Evolutionary conservation across 306 rosid species (phyloP).

Genomic region (Spatholobus suberectus): DNA sequence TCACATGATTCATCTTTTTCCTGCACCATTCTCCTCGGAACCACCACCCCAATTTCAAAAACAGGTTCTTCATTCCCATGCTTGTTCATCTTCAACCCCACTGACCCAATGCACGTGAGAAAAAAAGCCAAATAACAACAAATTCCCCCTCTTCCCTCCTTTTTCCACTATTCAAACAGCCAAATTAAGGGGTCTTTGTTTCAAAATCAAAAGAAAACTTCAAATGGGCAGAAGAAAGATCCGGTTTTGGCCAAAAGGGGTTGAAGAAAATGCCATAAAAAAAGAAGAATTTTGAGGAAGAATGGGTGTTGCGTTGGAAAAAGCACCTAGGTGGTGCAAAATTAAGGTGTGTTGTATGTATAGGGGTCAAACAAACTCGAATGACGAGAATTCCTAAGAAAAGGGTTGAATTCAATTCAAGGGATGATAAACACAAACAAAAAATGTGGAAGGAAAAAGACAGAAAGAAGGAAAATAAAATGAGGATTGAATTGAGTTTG

Average conservation of each 20-base stretch:
- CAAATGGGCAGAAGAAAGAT: conserved; percentile 27
- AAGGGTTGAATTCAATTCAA: not conserved
- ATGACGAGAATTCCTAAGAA: conserved; percentile 33
- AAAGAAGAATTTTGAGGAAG: not conserved
- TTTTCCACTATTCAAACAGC: not conserved
- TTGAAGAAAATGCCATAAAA: conserved; percentile 13
- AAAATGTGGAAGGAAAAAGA: not conserved
- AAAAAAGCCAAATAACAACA: conserved; percentile 14
- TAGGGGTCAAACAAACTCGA: not conserved
- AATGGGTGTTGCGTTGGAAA: not conserved
- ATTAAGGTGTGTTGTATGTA: not conserved
- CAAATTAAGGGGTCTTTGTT: not conserved
- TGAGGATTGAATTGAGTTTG: conserved; percentile 38
- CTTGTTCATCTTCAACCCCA: conserved; percentile 56
- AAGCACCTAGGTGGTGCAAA: not conserved
- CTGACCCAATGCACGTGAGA: conserved; percentile 26
- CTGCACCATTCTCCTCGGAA: conserved; percentile 62
- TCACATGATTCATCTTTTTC: conserved; percentile 54
- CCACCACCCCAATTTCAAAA: conserved; percentile 87
- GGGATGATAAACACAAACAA: not conserved
- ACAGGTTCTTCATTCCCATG: conserved; percentile 54
- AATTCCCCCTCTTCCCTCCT: not conserved
- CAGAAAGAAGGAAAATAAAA: not conserved
- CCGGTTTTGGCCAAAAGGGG: conserved; percentile 31
- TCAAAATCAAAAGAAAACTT: conserved; percentile 3